Percentiles rank a stretch among this genome's conserved stretches.
Conservation (phyloP, 2,329 filamentous ascomycete species). For the Ophiobolus disseminans region DNA sequence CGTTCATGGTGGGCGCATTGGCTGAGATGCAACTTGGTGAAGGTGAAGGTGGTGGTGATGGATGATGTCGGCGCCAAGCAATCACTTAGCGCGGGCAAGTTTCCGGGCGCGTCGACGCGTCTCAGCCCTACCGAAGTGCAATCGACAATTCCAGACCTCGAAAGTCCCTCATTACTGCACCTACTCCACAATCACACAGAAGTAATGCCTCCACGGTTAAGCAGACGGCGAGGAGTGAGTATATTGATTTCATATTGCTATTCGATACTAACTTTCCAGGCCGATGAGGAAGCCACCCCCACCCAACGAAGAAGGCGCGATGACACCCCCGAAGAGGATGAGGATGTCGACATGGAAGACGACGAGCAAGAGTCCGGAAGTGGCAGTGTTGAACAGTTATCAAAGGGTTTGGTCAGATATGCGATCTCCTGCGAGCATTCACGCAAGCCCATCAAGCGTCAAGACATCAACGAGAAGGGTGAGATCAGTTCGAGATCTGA, state of each 20-base stretch:
- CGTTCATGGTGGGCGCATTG: constrained; percentile 36
- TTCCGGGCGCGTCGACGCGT: constrained; percentile 22
- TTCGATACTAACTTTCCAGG: constrained; percentile 12
- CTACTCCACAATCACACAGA: too few species aligned
- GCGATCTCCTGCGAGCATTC: constrained; percentile 68
- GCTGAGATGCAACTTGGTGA: not conserved
- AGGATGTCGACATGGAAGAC: constrained; percentile 26
- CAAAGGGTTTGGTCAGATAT: constrained; percentile 68
- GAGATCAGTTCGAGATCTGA: not conserved
- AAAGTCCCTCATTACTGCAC: too few species aligned
- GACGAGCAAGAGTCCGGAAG: constrained; percentile 23
- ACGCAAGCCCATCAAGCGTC: constrained; percentile 63
- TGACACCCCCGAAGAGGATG: constrained; percentile 29
- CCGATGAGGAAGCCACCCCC: constrained; percentile 22
- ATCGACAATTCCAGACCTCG: too few species aligned
- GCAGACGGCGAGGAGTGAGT: constrained; percentile 4
- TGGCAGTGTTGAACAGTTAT: constrained; percentile 53
- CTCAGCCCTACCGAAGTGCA: constrained; percentile 19
- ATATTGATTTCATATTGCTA: not conserved
- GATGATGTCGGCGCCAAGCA: constrained; percentile 31
- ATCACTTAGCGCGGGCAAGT: constrained; percentile 8
- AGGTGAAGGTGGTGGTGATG: constrained; percentile 3
- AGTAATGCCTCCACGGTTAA: constrained; percentile 13
- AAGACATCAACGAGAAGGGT: constrained; percentile 64
- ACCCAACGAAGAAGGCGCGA: constrained; percentile 25